Conservation (phyloP, 768 basidiomycete genomes). For the Psilocybe sp. region DNA sequence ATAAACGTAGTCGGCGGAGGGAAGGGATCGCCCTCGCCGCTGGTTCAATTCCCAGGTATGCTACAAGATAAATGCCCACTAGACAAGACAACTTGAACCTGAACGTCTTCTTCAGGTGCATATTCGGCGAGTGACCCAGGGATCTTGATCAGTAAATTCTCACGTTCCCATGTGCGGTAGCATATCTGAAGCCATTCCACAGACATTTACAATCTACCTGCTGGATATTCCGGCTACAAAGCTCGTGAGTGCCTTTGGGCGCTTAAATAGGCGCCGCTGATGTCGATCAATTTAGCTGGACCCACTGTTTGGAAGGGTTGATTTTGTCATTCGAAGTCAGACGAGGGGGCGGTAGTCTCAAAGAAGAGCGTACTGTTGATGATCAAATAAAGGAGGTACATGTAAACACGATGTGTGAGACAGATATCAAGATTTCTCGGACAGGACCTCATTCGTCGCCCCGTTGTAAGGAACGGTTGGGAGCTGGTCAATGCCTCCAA, state of each 20-base stretch:
- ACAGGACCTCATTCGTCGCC: neutral
- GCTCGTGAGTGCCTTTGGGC: conserved; percentile 24
- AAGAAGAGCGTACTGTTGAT: too few species aligned
- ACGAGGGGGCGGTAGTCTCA: too few species aligned
- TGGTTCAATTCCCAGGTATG: conserved; percentile 32
- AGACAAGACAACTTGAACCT: neutral
- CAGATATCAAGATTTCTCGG: conserved; percentile 3
- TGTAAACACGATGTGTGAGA: too few species aligned
- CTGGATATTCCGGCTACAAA: conserved; percentile 28
- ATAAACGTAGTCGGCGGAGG: conserved; percentile 33
- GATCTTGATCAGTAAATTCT: conserved; percentile 27
- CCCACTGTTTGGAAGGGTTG: conserved; percentile 30
- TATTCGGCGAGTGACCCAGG: conserved; percentile 31
- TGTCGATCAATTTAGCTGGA: conserved; percentile 19
- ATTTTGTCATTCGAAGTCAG: too few species aligned
- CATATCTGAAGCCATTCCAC: neutral
- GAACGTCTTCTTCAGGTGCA: conserved; percentile 17
- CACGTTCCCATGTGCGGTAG: too few species aligned
- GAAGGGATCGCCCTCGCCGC: conserved; percentile 25
- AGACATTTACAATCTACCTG: conserved; percentile 29
- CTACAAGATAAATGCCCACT: neutral
- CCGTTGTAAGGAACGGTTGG: too few species aligned
- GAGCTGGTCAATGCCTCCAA: neutral
- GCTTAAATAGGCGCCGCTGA: neutral
- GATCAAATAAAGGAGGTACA: too few species aligned